phyloP scores from a whole-genome alignment of 2,329 filamentous ascomycete genomes.

The Xenoacremonium recifei region DNA sequence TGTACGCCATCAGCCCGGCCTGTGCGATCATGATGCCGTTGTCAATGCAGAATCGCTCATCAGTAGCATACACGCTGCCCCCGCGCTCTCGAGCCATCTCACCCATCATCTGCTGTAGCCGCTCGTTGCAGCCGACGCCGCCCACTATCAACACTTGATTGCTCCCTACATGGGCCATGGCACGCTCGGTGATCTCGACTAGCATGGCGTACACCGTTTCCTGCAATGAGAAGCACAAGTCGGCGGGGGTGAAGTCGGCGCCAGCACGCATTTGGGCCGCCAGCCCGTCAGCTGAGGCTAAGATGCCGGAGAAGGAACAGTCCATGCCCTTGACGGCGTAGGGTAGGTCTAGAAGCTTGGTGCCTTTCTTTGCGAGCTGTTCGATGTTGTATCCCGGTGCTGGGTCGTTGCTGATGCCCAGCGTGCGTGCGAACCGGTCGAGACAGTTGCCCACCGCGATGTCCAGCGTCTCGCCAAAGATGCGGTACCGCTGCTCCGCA shows the following conservation, averaged over 20 bases:
- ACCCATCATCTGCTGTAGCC: slow-evolving; percentile 98
- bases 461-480: slow-evolving; percentile 96
- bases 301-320: slow-evolving; percentile 90
- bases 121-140: slow-evolving; percentile 91
- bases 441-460: slow-evolving; percentile 98
- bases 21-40: slow-evolving; percentile 99
- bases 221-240: slow-evolving; percentile 91
- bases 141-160: slow-evolving; percentile 91
- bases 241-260: slow-evolving; percentile 70
- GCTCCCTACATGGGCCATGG: slow-evolving; percentile 95
- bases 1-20: slow-evolving; percentile 82
- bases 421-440: slow-evolving; percentile 88
- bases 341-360: slow-evolving; percentile 78
- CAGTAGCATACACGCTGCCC: slow-evolving; percentile 89
- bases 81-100: slow-evolving; percentile 87
- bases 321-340: slow-evolving; percentile 99
- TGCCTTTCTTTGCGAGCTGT: slow-evolving; percentile 76
- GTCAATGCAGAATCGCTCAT: slow-evolving; percentile 97
- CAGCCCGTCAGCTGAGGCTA: slow-evolving; percentile 78
- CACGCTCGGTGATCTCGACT: slow-evolving; percentile 96
- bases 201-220: slow-evolving; percentile 97
- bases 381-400: slow-evolving; percentile 98
- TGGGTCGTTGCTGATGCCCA: slow-evolving; percentile 91
- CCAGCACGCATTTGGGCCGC: slow-evolving; percentile 62
- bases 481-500: slow-evolving; percentile 89